Base-by-base conservation (phyloP, 345 rosid genomes). In the Trapa incisa region DNA sequence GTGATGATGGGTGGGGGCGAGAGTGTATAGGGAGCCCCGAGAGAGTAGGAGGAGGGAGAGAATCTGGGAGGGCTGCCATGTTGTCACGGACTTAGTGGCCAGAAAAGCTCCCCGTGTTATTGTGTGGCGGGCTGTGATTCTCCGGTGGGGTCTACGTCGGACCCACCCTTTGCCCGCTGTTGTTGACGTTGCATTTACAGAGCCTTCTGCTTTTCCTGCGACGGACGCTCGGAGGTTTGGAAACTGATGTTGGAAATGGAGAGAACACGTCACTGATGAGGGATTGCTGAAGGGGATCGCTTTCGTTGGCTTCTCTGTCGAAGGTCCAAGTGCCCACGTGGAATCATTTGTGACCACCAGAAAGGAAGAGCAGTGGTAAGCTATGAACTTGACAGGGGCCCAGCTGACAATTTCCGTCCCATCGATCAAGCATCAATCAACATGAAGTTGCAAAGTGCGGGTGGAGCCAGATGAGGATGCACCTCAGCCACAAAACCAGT, bases 41-140 rank as follows among this genome's bases (percentile, higher is more conserved):
- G 67, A 73, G 66, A 61, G 29, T 22, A 22, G 67, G 71, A 72
- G 48, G 68, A 61, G 38, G 75, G 52, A 73, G 76, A 71, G 82
- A 80, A 81, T 78, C 86, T 75, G 17, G 17, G 37, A 54, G 6
- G 0, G 29, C 29, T 2, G 70, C 67, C 85, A 83, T 86, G 74
- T 45, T 85, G 92, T 78, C 74, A 9, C 0, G 1, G 37, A 75
- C 3, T 61, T 80, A 71, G 83, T 79, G 96, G 97, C 57, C 0
- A 33, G 33, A 38, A 74, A 80, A 76, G 84, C 74, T 11, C 33
- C 16, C 67, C 42, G 41, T 68, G 64, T 79, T 69, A 88, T 73
- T 86, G 78, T 76, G 91, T 86, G 92, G 92, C 65, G 79, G 75
- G 67, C 66, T 78, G 66, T 70, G 77, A 22, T 61, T 75, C 58